Evolutionary conservation across 805 yeast genomes (phyloP), one percentile per base, ranked within the genome.

Genomic region (Yarrowia keelungensis): DNA sequence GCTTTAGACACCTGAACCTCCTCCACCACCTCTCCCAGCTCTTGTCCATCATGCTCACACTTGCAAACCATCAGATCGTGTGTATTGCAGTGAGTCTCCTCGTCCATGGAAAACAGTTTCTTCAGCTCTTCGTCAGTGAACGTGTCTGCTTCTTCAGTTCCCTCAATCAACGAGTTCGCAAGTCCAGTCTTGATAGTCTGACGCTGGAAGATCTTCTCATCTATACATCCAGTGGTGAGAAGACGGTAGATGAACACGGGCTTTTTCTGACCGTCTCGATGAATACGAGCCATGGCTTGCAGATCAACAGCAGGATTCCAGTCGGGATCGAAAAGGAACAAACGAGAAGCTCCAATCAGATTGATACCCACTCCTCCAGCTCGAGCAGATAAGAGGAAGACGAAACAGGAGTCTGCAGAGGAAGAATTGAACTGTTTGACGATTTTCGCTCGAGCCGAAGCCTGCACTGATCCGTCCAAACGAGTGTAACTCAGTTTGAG

Each of bases 251-350:
- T 87, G 75, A 81, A 89, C 11, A 92, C 95, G 0, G 91, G 91
- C 58, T 79, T 84, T 59, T 79, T 85, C 76, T 95, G 99, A 0
- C 99, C 99, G 76, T 94, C 98, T 73, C 99, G 82, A 75, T 94
- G 97, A 8, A 95, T 88, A 71, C 99, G 81, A 0, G 98, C 97
- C 96, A 94, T 91, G 0, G 98, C 97, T 76, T 95, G 99, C 42
- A 90, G 77, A 75, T 95, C 99, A 12, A 89, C 83, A 0, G 97
- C 86, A 0, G 99, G 99, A 72, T 95, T 95, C 99, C 99, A 95
- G 75, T 95, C 98, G 71, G 95, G 91, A 76, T 95, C 99, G 75
- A 91, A 89, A 26, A 95, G 79, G 5, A 95, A 83, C 49, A 95
- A 79, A 36, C 98, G 79, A 0, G 97, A 91, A 0, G 97, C 99